Percentiles rank a stretch among this genome's conserved stretches.
Conservation (phyloP, 768 basidiomycete species). For the Kwoniella botswanensis region DNA sequence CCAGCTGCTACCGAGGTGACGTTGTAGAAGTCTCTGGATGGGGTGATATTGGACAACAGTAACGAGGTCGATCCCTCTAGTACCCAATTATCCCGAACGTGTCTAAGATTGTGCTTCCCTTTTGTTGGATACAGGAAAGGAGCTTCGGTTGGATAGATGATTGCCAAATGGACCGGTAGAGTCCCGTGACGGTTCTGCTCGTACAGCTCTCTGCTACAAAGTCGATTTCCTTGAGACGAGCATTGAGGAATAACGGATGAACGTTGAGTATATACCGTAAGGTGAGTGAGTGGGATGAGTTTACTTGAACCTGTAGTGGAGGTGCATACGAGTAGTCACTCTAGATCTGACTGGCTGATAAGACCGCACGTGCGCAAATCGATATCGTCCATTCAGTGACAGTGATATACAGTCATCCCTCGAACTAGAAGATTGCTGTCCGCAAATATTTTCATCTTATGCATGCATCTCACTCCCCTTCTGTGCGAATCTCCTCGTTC, state of each 20-base stretch:
- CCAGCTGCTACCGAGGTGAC: neutral
- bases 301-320: constrained; percentile 2
- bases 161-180: too few relatives aligned
- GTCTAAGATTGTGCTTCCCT: neutral
- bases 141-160: neutral
- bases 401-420: too few relatives aligned
- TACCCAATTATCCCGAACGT: neutral
- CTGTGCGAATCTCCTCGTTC: too few relatives aligned
- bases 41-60: too few relatives aligned
- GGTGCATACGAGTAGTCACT: neutral
- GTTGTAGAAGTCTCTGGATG: too few relatives aligned
- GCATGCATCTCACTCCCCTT: too few relatives aligned
- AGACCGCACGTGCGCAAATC: constrained; percentile 18
- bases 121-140: neutral
- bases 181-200: too few relatives aligned
- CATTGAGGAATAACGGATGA: neutral
- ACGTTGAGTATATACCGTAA: neutral
- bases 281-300: too few relatives aligned
- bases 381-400: too few relatives aligned
- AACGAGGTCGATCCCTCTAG: too few relatives aligned
- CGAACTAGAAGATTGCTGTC: too few relatives aligned
- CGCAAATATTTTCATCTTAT: too few relatives aligned
- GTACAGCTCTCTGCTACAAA: neutral
- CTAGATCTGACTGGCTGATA: constrained; percentile 18
- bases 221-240: neutral